Evolutionary conservation across 2,329 filamentous ascomycete genomes (phyloP).

Genomic region (Fusarium protoensiforme): DNA sequence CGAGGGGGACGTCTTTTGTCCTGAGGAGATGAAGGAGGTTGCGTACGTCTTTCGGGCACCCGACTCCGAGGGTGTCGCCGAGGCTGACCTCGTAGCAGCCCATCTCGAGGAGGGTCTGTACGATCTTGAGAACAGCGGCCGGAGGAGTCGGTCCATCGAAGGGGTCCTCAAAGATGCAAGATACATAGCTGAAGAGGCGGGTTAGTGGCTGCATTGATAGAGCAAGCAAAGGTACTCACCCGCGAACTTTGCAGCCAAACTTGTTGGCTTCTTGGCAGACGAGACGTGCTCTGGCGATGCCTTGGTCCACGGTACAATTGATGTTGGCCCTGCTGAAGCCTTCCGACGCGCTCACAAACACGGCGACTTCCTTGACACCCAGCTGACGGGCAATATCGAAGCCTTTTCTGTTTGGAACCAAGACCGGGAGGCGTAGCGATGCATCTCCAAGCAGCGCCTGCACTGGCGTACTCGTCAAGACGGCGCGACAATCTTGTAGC

Average conservation of each 20-base stretch:
- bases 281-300: slow-evolving; percentile 56
- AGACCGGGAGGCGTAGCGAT: neutral
- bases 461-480: neutral
- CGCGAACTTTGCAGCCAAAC: neutral
- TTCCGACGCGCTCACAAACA: slow-evolving; percentile 70
- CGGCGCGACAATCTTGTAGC: neutral
- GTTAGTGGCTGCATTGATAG: neutral
- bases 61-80: slow-evolving; percentile 74
- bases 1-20: neutral
- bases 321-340: slow-evolving; percentile 68
- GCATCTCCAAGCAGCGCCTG: neutral
- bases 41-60: slow-evolving; percentile 51
- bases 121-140: slow-evolving; percentile 43
- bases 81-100: slow-evolving; percentile 76
- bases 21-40: slow-evolving; percentile 55
- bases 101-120: slow-evolving; percentile 64
- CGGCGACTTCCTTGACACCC: slow-evolving; percentile 51
- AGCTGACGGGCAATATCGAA: slow-evolving; percentile 53
- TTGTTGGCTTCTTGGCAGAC: neutral
- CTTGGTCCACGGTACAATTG: slow-evolving; percentile 68
- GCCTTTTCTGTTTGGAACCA: neutral
- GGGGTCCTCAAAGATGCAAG: neutral
- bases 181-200: neutral
- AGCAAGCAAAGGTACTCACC: neutral
- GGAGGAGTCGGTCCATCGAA: neutral